These are phyloP conservation scores for Hanseniaspora sp. DNA, from an alignment of 1,139 yeast species.

Conservation along the genomic window DNA sequence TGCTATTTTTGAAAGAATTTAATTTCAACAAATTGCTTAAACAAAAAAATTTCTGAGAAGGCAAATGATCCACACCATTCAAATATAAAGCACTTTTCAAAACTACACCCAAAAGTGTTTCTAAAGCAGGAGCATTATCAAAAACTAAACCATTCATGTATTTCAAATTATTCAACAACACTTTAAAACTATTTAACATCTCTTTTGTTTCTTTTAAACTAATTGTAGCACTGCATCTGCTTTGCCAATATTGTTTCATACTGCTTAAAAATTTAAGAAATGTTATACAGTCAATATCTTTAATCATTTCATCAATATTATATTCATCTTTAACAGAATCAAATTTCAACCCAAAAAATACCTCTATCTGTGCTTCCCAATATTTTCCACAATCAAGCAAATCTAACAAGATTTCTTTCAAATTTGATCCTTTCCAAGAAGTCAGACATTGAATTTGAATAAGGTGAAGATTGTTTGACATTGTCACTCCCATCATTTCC, in stretches of 20 bases:
- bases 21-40: not conserved
- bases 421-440: not conserved
- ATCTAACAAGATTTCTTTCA: not conserved
- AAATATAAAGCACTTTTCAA: not conserved
- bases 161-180: not conserved
- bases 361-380: not conserved
- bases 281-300: not conserved
- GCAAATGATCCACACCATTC: not conserved
- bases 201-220: not conserved
- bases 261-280: not conserved
- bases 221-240: not conserved
- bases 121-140: not conserved
- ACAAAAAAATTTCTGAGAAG: not conserved
- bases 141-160: not conserved
- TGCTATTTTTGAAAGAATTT: not conserved
- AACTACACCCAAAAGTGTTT: not conserved
- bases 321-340: not conserved
- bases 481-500: not conserved
- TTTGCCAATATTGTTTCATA: not conserved
- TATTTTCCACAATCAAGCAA: not conserved
- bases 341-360: not conserved
- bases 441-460: not conserved
- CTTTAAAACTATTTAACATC: not conserved
- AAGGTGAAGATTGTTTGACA: not conserved
- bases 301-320: not conserved